These are phyloP conservation scores for Hydnum rufescens DNA, from an alignment of 768 basidiomycete genomes.

Conservation along the genomic window DNA sequence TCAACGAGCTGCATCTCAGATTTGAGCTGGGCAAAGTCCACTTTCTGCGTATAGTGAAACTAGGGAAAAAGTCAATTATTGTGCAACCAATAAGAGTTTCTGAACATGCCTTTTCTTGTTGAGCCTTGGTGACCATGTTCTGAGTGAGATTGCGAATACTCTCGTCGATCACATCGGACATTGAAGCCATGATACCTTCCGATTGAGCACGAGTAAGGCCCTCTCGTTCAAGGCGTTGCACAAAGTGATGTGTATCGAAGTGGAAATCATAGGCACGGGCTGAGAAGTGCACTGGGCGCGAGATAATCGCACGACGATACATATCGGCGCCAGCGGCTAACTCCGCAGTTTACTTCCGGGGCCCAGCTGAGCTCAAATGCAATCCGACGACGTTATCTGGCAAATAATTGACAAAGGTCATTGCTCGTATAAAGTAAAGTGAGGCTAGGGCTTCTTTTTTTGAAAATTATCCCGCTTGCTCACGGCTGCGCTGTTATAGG, in stretches of 20 bases:
- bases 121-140: slow-evolving; percentile 88
- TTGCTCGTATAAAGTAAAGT: slow-evolving; percentile 99
- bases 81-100: not conserved
- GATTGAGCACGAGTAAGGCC: slow-evolving; percentile 82
- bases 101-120: slow-evolving; percentile 74
- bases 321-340: too few species aligned
- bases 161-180: slow-evolving; percentile 96
- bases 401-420: slow-evolving; percentile 85
- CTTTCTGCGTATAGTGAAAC: slow-evolving; percentile 89
- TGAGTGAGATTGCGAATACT: slow-evolving; percentile 89
- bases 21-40: slow-evolving; percentile 92
- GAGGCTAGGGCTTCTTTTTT: slow-evolving; percentile 17
- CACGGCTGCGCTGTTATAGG: slow-evolving; percentile 22
- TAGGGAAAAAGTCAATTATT: slow-evolving; percentile 15
- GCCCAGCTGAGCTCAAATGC: too few species aligned
- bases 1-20: slow-evolving; percentile 91
- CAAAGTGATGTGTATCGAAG: slow-evolving; percentile 92
- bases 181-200: slow-evolving; percentile 90
- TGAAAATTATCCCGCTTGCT: slow-evolving; percentile 1
- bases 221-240: slow-evolving; percentile 72
- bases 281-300: too few species aligned
- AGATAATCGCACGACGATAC: too few species aligned
- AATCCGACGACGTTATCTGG: slow-evolving; percentile 93
- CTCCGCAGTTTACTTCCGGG: too few species aligned
- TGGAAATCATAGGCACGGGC: too few species aligned